Evolutionary conservation across 208 protist genomes (phyloP), one percentile per base, ranked within the genome.

Genomic region (Crithidia fasciculata): DNA sequence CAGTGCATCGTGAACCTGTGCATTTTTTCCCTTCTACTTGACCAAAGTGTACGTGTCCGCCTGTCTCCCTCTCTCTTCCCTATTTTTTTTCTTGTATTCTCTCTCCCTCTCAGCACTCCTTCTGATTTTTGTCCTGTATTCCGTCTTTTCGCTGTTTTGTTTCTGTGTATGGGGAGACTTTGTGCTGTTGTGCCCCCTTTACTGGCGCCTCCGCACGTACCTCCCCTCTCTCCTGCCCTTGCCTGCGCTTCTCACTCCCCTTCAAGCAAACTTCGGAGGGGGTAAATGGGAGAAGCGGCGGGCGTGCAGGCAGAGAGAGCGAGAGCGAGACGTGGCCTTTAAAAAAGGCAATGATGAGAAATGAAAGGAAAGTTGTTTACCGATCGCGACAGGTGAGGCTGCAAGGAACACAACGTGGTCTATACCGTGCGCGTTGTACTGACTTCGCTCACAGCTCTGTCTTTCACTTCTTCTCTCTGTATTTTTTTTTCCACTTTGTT

Each of bases 131-230:
- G 16, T 47, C 62, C 16, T 66, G 5, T 41, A 15, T 18, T 43
- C n/a, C 19, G 19, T 61, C 4, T 52, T 72, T 54, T 67, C 72
- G 68, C 47, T 68, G 43, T 69, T 57, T 54, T 68, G 63, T 60
- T 71, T 52, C 37, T 60, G 54, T 74, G 18, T 70, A 28, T 49
- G 47, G 37, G 9, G 6, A 19, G 44, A 50, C 40, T 28, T 28
- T 28, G 39, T 71, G 49, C 47, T 55, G 50, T 66, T 8, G 59
- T 4, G 64, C 28, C 50, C 45, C 8, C 19, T 5, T 13, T 50
- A 28, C 59, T 64, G 10, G 9, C 59, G 40, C 39, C 28, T 45
- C 45, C 12, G 45, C 45, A 13, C 7, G 9, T 49, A 8, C 45
- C 12, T 36, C 36, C 15, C 49, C 8, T 15, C 15, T 12, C 50